Percentiles rank a stretch among this genome's conserved stretches.
phyloP scores from a whole-genome alignment of 179 eudicot genomes.

The Vitellaria paradoxa region DNA sequence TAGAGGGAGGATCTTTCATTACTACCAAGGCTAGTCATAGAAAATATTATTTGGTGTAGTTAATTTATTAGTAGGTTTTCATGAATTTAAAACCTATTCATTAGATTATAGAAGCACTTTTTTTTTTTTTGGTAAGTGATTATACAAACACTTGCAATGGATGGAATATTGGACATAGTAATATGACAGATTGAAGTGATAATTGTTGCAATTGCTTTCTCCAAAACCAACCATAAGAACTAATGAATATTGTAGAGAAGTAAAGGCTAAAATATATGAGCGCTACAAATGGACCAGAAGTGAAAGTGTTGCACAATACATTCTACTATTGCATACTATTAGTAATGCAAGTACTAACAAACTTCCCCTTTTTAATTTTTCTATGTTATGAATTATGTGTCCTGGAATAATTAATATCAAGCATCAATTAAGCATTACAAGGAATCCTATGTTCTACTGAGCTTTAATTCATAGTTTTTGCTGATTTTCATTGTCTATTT shows the following conservation, averaged over 20 bases:
- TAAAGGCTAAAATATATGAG: too few relatives aligned
- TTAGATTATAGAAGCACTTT: neutral
- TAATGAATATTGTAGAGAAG: too few relatives aligned
- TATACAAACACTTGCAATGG: neutral
- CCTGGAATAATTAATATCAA: neutral
- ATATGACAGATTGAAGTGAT: neutral
- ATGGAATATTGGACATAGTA: neutral
- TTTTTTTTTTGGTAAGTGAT: too few relatives aligned
- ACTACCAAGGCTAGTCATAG: too few relatives aligned
- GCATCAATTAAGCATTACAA: neutral
- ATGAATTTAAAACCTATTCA: neutral
- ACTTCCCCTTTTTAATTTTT: neutral
- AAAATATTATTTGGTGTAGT: too few relatives aligned
- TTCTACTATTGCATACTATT: neutral
- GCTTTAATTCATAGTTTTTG: constrained; percentile 10
- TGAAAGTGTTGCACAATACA: too few relatives aligned
- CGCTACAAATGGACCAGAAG: too few relatives aligned
- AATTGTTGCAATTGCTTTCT: neutral
- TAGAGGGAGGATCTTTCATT: too few relatives aligned
- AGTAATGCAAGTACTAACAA: neutral
- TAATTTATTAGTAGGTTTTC: too few relatives aligned
- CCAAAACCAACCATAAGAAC: neutral
- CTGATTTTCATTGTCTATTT: constrained; percentile 15
- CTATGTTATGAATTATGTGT: neutral
- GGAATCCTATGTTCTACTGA: neutral